A percentile compares a stretch with the other conserved stretches of the same genome.
Conservation (phyloP, 2,329 filamentous ascomycete genomes). For the Cadophora sp. region DNA sequence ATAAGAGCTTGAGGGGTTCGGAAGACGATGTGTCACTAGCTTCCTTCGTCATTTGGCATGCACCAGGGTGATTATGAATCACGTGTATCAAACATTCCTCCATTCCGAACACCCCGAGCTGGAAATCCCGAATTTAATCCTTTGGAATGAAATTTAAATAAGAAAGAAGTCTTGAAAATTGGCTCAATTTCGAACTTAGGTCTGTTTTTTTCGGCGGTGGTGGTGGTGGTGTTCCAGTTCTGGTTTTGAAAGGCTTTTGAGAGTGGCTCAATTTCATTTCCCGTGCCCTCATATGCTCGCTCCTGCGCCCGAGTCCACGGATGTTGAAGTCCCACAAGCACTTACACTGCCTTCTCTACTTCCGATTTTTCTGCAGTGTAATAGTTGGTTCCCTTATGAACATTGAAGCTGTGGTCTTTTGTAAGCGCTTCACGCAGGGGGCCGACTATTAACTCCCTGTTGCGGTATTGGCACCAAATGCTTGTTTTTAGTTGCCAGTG, state of each 20-base stretch:
- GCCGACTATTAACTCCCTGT: no score
- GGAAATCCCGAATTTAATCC: constrained; percentile 9
- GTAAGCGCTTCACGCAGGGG: no score
- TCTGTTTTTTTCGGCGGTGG: no score
- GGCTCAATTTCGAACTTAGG: neutral
- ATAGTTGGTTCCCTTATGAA: no score
- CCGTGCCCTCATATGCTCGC: neutral
- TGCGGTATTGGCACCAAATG: neutral
- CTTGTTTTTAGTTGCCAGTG: no score
- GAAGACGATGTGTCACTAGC: constrained; percentile 18
- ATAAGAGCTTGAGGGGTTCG: constrained; percentile 9
- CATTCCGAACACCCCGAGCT: constrained; percentile 4
- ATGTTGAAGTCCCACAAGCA: neutral
- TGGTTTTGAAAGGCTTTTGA: no score
- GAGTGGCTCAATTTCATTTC: no score
- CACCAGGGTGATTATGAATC: neutral
- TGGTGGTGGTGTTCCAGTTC: no score
- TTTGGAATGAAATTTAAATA: neutral
- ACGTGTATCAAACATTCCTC: neutral
- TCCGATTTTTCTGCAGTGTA: neutral
- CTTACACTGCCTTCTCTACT: neutral
- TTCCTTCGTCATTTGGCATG: neutral
- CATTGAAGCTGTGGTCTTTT: no score
- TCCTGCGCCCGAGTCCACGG: neutral
- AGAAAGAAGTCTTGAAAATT: neutral